Conservation (phyloP, 495 filamentous ascomycete species). For the Neurospora sp. region DNA sequence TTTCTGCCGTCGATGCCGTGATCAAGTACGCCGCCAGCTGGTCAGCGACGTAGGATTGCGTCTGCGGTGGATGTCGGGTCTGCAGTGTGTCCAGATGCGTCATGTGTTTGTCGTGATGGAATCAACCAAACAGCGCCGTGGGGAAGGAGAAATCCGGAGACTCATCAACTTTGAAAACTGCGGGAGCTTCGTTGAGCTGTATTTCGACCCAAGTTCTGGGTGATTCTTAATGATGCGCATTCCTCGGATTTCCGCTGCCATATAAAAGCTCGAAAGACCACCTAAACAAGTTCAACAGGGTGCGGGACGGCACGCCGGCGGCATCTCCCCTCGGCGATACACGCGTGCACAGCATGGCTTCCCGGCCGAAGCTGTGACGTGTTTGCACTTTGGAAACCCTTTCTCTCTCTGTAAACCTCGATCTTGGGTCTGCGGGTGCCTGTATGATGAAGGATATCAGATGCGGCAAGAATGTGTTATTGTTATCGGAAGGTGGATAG, state of each 20-base stretch:
- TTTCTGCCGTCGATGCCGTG: neutral
- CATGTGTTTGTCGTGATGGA: neutral
- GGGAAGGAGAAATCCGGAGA: neutral
- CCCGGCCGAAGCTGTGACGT: neutral
- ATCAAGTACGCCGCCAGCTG: neutral
- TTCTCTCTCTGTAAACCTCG: neutral
- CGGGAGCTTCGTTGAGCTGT: neutral
- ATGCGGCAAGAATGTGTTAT: neutral
- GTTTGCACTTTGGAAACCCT: neutral
- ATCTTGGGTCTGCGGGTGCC: neutral
- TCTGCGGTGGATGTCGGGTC: neutral
- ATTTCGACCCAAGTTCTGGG: neutral
- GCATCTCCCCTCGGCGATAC: neutral
- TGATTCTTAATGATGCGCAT: neutral
- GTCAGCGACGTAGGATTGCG: neutral
- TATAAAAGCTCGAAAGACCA: neutral
- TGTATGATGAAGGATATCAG: neutral
- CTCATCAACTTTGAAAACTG: neutral
- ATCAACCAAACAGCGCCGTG: neutral
- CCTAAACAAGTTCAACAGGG: neutral
- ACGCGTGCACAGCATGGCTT: neutral
- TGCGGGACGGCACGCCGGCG: neutral
- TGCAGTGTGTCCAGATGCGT: neutral
- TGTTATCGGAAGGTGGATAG: neutral
- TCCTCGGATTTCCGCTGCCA: neutral